Percentiles rank a stretch among this genome's conserved stretches.
Conservation (phyloP, 2,329 filamentous ascomycete species). For the Mycosphaerelloides madeirae region DNA sequence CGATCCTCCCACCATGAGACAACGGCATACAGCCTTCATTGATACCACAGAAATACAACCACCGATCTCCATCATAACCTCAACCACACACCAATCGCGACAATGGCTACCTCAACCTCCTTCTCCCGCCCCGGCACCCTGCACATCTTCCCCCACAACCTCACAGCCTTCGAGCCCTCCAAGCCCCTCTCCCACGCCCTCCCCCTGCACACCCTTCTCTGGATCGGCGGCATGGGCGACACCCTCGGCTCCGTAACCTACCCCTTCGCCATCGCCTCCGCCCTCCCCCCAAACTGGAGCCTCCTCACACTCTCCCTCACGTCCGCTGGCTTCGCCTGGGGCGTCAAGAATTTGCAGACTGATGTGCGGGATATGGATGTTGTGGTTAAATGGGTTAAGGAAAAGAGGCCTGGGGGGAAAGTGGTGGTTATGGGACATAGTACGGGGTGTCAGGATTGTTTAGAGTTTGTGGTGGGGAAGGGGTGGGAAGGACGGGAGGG, state of each 20-base stretch:
- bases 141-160: slow-evolving; percentile 39
- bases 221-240: slow-evolving; percentile 66
- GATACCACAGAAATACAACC: no score
- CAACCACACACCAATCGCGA: not conserved
- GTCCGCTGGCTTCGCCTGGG: slow-evolving; percentile 54
- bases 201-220: slow-evolving; percentile 58
- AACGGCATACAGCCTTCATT: no score
- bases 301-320: slow-evolving; percentile 40
- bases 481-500: slow-evolving; percentile 40
- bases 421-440: slow-evolving; percentile 66
- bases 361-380: slow-evolving; percentile 52
- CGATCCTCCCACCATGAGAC: no score
- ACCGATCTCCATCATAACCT: not conserved
- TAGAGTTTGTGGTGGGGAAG: slow-evolving; percentile 54
- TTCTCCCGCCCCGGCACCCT: slow-evolving; percentile 31
- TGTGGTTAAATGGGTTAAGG: slow-evolving; percentile 49
- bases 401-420: slow-evolving; percentile 42
- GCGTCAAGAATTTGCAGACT: slow-evolving; percentile 47
- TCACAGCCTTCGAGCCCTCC: slow-evolving; percentile 44
- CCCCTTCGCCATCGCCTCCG: slow-evolving; percentile 45
- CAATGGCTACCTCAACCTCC: not conserved
- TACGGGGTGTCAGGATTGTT: slow-evolving; percentile 64
- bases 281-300: slow-evolving; percentile 49
- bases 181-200: slow-evolving; percentile 21
- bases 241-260: slow-evolving; percentile 63